Evolutionary conservation across 805 yeast species (phyloP).

Genomic region (Debaryomyces tyrocola): DNA sequence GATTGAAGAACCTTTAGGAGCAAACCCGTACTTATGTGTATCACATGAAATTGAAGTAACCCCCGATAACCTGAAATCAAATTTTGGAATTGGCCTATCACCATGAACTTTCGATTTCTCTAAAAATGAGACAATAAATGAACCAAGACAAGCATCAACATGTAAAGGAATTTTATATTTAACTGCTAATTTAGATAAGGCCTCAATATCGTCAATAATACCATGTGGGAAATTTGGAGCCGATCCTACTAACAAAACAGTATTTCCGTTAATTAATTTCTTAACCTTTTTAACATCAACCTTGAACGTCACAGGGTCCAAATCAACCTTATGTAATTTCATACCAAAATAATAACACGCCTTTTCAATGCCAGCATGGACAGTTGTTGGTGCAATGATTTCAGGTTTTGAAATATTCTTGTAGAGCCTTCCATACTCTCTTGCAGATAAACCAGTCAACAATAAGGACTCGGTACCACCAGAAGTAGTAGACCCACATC

Average conservation of each 20-base stretch:
- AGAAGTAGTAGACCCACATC: constrained; percentile 76
- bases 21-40: constrained; percentile 98
- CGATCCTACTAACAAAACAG: constrained; percentile 84
- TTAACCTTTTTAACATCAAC: constrained; percentile 66
- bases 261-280: constrained; percentile 69
- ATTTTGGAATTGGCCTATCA: constrained; percentile 46
- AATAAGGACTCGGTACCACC: constrained; percentile 96
- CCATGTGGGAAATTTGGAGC: constrained; percentile 99
- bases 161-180: constrained; percentile 79
- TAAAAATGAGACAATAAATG: constrained; percentile 82
- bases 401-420: constrained; percentile 72
- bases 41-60: constrained; percentile 99
- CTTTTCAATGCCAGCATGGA: constrained; percentile 94
- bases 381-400: constrained; percentile 82
- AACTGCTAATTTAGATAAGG: constrained; percentile 64
- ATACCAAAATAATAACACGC: constrained; percentile 91
- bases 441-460: constrained; percentile 84
- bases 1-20: constrained; percentile 94
- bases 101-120: constrained; percentile 56
- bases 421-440: constrained; percentile 63
- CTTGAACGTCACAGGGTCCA: constrained; percentile 65
- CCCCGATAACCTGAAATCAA: constrained; percentile 82
- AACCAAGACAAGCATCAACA: constrained; percentile 95
- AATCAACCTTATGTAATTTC: constrained; percentile 74
- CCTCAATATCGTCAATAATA: constrained; percentile 83